Evolutionary conservation across 345 rosid species (phyloP), one percentile per base, ranked within the genome.

Genomic region (Boechera divaricarpa): DNA sequence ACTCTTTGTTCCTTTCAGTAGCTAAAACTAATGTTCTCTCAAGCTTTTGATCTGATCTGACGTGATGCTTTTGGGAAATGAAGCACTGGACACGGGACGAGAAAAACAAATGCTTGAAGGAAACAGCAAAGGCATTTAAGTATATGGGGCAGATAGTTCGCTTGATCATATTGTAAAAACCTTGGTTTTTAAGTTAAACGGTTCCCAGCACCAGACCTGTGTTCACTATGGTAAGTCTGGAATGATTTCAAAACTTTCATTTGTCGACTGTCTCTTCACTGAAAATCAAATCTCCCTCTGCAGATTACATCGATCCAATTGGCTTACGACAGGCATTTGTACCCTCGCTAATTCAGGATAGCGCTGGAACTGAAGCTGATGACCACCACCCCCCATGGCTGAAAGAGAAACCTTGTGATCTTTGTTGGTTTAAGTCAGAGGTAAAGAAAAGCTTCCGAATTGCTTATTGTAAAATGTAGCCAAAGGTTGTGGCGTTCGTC

Each of bases 41-140:
- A 24, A 42, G 70, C 51, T 73, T 68, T 47, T 3, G 42, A 75
- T 49, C 53, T 26, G 52, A 62, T 39, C 54, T 18, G 5, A 21
- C 5, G 74, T 59, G 59, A 73, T 70, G 59, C 39, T 65, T 62
- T 53, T 70, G 61, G 44, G 21, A 11, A 75, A 78, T 80, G 85
- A 87, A 94, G 97, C 89, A 92, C 71, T 94, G 97, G 97, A 64
- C 85, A 44, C 89, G 98, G 73, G 88, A 88, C 62, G 89, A 85
- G 71, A 90, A 81, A 69, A 89, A 90, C 86, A 90, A 85, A 83
- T 89, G 97, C 87, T 82, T 94, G 78, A 92, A 77, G 83, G 97
- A 92, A 83, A 85, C 91, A 21, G 74, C 89, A 18, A 94, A 90
- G 83, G 80, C 95, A 5, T 94, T 87, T 78, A 90, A 79, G 79